Conservation (phyloP, 176 grass and related monocot species). For the Zizania latifolia region DNA sequence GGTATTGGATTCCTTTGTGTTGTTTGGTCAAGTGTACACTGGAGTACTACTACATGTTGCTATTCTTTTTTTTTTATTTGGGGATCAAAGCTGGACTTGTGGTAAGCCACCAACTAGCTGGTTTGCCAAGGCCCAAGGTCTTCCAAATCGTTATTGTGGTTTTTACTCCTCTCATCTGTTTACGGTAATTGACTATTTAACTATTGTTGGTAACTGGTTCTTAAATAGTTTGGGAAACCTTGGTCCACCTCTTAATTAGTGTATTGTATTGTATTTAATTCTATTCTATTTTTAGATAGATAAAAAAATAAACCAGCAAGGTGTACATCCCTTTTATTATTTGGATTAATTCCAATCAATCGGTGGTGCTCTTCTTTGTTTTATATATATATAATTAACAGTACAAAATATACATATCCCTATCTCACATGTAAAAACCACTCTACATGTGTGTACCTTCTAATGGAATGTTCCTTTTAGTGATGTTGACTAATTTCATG, state of each 20-base stretch:
- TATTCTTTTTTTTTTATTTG: constrained; percentile 21
- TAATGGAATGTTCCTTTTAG: background rate
- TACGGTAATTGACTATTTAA: too few relatives aligned
- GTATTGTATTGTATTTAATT: constrained; percentile 4
- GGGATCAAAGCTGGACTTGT: constrained; percentile 31
- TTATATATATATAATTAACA: background rate
- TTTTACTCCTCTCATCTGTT: too few relatives aligned
- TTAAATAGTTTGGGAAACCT: too few relatives aligned
- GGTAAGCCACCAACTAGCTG: constrained; percentile 43
- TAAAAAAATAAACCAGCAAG: background rate
- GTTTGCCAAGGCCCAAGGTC: too few relatives aligned
- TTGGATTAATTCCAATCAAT: background rate
- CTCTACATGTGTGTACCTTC: background rate
- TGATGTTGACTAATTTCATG: background rate
- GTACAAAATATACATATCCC: background rate
- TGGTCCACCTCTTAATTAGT: background rate
- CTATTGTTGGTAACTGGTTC: too few relatives aligned
- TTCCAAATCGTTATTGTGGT: too few relatives aligned
- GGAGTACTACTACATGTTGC: background rate
- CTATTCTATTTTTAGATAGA: background rate
- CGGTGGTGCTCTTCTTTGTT: background rate
- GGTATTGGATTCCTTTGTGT: constrained; percentile 41
- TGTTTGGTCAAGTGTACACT: constrained; percentile 15
- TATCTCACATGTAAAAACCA: too few relatives aligned
- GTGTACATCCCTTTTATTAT: background rate